Evolutionary conservation across 352 stramenopile species (phyloP), one percentile per base, ranked within the genome.

Genomic region (Phytophthora hibernalis): DNA sequence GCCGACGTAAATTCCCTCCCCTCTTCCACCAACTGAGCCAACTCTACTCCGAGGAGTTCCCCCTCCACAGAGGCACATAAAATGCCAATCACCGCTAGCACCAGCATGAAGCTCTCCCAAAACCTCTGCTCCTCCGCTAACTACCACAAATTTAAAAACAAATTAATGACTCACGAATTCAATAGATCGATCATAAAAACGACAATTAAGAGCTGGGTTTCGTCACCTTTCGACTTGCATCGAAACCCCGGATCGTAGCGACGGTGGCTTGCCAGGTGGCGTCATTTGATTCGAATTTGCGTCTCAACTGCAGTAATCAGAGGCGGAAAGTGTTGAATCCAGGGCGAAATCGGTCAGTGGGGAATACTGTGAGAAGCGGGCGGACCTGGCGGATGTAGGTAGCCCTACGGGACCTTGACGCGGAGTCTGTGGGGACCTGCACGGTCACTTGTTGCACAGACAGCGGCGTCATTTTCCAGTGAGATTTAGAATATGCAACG

Each of bases 41-140:
- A 21, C 33, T 82, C 67, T n/a, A 52, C 56, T 65, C 81, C 85
- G 18, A 87, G 61, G 13, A 84, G 50, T 48, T 89, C 81, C 44
- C 81, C 84, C 54, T 89, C 81, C 26, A 82, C 54, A 58, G 72
- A 70, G n/a, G 68, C 81, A 47, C 67, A 75, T 28, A 71, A 11
- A 18, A 87, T 76, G 45, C 64, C 67, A 11, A 79, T 51, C 28
- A 72, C n/a, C 9, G 76, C 72, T 22, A 79, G 26, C 7, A 61
- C 43, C 22, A 86, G 60, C 81, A 87, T 89, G 60, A 48, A 67
- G 55, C 70, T 89, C 56, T 89, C 81, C 31, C 82, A 58, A 4
- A 67, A 60, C 11, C 47, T 49, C 22, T 56, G 73, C 22, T 58
- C 54, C 1, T 54, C 15, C 0, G 51, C 38, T 16, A 83, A 40